Evolutionary conservation across 1,139 yeast species (phyloP).

Genomic region (Blastobotrys persicus): DNA sequence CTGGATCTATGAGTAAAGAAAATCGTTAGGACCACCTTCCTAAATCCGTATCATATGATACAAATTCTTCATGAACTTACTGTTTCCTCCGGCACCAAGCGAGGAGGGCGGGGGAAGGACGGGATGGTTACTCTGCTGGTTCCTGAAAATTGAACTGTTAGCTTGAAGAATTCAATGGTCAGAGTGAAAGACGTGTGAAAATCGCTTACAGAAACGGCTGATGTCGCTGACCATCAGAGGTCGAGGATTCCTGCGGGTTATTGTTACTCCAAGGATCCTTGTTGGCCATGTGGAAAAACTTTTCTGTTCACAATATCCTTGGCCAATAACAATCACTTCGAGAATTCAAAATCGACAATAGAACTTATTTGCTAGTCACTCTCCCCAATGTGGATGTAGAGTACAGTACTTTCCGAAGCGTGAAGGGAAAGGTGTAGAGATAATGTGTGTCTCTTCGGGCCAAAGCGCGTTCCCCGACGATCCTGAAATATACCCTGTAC

Average conservation of each 20-base stretch:
- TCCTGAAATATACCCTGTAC: not conserved
- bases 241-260: not conserved
- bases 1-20: constrained; percentile 6
- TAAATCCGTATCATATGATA: not conserved
- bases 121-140: constrained; percentile 30
- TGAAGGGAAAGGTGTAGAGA: not conserved
- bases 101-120: constrained; percentile 35
- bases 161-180: not conserved
- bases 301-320: not conserved
- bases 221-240: constrained; percentile 17
- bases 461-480: constrained; percentile 5
- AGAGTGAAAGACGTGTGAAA: too few relatives aligned
- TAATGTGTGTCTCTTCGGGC: not conserved
- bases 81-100: constrained; percentile 21
- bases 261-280: constrained; percentile 5
- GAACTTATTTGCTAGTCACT: not conserved
- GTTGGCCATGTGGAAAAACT: constrained; percentile 4
- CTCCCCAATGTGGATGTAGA: not conserved
- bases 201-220: constrained; percentile 27
- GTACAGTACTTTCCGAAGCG: not conserved
- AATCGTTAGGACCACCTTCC: not conserved
- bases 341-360: not conserved
- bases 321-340: not conserved
- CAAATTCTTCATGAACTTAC: not conserved
- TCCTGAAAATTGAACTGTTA: constrained; percentile 14